A percentile compares a stretch with the other conserved stretches of the same genome.
These are phyloP conservation scores for Talaromyces nanjingensis DNA, from an alignment of 495 filamentous ascomycete species.

Conservation along the genomic window DNA sequence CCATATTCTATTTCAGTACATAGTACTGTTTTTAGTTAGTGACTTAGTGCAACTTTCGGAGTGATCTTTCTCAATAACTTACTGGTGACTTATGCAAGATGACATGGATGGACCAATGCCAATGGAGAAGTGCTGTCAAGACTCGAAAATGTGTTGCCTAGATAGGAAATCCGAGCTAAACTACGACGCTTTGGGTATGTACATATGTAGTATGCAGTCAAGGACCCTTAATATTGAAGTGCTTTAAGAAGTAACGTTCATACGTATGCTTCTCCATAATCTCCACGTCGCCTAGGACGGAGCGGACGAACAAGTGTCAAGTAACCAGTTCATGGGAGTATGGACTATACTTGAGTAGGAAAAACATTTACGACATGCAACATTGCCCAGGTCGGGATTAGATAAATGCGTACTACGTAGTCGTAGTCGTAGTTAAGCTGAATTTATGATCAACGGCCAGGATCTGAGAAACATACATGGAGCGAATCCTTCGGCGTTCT, in stretches of 20 bases:
- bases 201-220: not conserved
- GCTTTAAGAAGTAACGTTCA: not conserved
- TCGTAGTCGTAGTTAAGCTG: not conserved
- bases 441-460: not conserved
- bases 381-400: no score
- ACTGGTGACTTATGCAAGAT: not conserved
- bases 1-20: not conserved
- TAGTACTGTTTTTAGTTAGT: not conserved
- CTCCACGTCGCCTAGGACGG: not conserved
- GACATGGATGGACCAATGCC: not conserved
- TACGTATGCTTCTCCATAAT: not conserved
- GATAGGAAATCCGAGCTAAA: not conserved
- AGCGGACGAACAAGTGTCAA: not conserved
- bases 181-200: not conserved
- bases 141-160: not conserved
- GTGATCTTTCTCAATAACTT: not conserved
- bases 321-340: not conserved
- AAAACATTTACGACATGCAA: not conserved
- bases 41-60: not conserved
- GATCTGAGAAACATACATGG: not conserved
- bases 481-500: not conserved
- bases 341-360: not conserved
- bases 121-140: not conserved
- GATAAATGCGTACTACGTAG: not conserved
- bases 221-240: not conserved